Conservation (phyloP, 441 rosid species). For the Croton laevigatus region DNA sequence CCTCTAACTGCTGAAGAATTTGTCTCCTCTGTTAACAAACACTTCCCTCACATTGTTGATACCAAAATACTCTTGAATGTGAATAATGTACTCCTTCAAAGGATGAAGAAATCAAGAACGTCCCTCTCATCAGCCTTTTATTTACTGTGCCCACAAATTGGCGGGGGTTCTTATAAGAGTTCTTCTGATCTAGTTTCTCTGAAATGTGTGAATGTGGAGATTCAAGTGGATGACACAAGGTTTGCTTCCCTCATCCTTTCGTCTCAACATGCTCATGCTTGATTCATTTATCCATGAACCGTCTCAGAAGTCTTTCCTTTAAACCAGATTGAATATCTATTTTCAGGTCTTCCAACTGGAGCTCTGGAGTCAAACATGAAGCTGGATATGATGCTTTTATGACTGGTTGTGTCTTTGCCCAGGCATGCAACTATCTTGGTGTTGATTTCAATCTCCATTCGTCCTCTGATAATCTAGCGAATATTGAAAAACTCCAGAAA, state of each 20-base stretch:
- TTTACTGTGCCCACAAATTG: slow-evolving; percentile 63
- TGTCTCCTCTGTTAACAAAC: slow-evolving; percentile 48
- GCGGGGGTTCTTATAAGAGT: slow-evolving; percentile 36
- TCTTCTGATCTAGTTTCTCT: slow-evolving; percentile 29
- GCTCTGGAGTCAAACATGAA: slow-evolving; percentile 84
- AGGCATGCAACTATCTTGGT: slow-evolving; percentile 72
- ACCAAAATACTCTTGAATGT: slow-evolving; percentile 83
- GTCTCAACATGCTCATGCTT: slow-evolving; percentile 7
- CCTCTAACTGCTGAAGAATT: slow-evolving; percentile 71
- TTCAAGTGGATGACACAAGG: slow-evolving; percentile 77
- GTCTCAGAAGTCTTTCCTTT: slow-evolving; percentile 13
- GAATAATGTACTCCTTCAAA: slow-evolving; percentile 38
- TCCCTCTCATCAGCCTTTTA: slow-evolving; percentile 76
- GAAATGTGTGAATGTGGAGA: slow-evolving; percentile 61
- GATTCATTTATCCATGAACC: neutral
- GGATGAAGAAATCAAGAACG: slow-evolving; percentile 67
- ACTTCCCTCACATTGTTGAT: slow-evolving; percentile 72
- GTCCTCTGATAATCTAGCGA: slow-evolving; percentile 38
- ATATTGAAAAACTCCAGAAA: slow-evolving; percentile 52
- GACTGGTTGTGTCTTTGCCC: slow-evolving; percentile 93
- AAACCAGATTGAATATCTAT: slow-evolving; percentile 13
- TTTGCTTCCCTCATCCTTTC: slow-evolving; percentile 28
- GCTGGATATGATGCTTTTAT: slow-evolving; percentile 99
- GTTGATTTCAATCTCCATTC: slow-evolving; percentile 55
- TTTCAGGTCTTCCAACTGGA: slow-evolving; percentile 75